phyloP scores from a whole-genome alignment of 371 early-diverging fungal genomes.

The Batkoa obscura region DNA sequence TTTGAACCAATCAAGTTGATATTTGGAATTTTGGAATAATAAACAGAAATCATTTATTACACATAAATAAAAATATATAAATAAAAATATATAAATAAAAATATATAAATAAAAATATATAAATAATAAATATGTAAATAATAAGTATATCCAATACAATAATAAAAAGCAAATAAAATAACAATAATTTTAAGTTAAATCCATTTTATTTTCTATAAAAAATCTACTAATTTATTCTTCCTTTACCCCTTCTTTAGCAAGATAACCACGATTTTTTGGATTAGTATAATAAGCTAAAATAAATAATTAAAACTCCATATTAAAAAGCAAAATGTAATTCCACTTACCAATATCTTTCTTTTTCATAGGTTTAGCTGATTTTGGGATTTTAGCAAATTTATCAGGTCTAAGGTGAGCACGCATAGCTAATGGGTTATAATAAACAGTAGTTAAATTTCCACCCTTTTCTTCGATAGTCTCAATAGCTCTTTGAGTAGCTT shows the following conservation, averaged over 20 bases:
- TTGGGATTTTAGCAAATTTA: slow-evolving; percentile 49
- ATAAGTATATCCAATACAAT: no score
- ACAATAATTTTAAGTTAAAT: no score
- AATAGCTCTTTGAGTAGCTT: slow-evolving; percentile 67
- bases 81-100: no score
- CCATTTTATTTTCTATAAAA: no score
- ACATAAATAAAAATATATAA: no score
- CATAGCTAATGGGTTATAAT: slow-evolving; percentile 58
- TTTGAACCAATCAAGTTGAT: no score
- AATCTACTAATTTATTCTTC: background rate
- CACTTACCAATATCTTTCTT: slow-evolving; percentile 32
- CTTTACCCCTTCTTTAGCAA: slow-evolving; percentile 24
- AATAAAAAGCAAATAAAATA: no score
- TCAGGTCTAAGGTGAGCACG: slow-evolving; percentile 61
- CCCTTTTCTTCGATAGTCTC: slow-evolving; percentile 63
- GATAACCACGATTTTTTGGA: slow-evolving; percentile 44
- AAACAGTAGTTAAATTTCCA: slow-evolving; percentile 62
- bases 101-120: no score
- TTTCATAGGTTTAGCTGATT: slow-evolving; percentile 32
- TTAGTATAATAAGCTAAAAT: slow-evolving; percentile 31
- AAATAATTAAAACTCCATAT: background rate
- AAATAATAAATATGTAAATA: no score
- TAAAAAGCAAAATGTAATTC: background rate
- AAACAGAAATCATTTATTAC: no score
- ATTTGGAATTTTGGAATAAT: no score